Percentiles rank a stretch among this genome's conserved stretches.
Evolutionary conservation across 306 rosid genomes (phyloP).

Genomic region (Cercis canadensis): DNA sequence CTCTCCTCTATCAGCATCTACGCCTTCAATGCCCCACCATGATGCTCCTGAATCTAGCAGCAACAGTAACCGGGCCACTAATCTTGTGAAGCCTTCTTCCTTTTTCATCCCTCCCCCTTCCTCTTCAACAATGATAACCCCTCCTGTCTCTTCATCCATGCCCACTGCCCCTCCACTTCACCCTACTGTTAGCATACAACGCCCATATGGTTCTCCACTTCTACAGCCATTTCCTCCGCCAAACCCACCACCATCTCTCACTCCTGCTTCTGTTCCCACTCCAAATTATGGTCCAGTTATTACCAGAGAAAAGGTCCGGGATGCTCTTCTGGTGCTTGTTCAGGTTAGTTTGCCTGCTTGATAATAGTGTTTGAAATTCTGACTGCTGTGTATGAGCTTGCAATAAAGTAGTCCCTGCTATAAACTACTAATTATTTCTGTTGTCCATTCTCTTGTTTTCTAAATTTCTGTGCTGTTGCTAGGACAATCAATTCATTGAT

Average conservation of each 20-base stretch:
- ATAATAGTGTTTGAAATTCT: constrained; percentile 22
- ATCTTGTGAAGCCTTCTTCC: constrained; percentile 63
- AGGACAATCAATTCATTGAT: constrained; percentile 73
- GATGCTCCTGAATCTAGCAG: constrained; percentile 48
- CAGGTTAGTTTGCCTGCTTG: constrained; percentile 56
- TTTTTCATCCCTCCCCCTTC: constrained; percentile 54
- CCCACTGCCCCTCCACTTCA: constrained; percentile 59
- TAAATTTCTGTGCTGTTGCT: constrained; percentile 12
- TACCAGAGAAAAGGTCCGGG: constrained; percentile 62
- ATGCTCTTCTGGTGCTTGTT: constrained; percentile 60
- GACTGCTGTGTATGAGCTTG: constrained; percentile 9
- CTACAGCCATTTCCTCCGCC: constrained; percentile 67
- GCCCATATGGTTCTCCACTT: constrained; percentile 61
- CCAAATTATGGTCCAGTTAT: constrained; percentile 51
- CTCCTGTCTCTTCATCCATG: constrained; percentile 43
- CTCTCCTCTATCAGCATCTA: constrained; percentile 45
- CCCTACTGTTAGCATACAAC: constrained; percentile 49
- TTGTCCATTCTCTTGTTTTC: neutral
- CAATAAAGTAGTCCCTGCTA: constrained; percentile 1
- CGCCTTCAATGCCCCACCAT: constrained; percentile 45
- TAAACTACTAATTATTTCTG: too few species aligned
- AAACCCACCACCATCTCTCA: constrained; percentile 59
- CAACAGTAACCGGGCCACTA: constrained; percentile 45
- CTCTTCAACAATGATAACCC: constrained; percentile 43
- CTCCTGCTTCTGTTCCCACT: constrained; percentile 49